Conservation (phyloP, 306 rosid species). For the Inga leiocalycina region DNA sequence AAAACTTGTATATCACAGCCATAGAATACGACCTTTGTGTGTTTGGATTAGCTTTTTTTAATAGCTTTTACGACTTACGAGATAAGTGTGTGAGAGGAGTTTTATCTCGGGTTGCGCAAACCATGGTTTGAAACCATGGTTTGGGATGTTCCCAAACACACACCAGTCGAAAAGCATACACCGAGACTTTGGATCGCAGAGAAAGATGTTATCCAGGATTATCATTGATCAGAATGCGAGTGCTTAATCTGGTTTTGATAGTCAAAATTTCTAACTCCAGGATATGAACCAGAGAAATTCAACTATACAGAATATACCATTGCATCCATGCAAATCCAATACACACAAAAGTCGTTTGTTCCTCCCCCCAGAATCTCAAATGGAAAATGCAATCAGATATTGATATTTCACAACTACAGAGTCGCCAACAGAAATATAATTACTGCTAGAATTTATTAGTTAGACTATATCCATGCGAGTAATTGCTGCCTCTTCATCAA, state of each 20-base stretch:
- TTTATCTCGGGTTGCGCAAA: no score
- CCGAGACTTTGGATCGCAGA: background rate
- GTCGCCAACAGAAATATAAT: conserved; percentile 27
- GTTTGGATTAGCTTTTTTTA: no score
- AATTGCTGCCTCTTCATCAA: conserved; percentile 46
- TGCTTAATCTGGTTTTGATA: background rate
- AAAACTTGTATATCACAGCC: no score
- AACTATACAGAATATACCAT: conserved; percentile 12
- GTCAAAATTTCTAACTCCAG: background rate
- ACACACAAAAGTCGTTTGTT: background rate
- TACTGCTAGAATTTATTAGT: background rate
- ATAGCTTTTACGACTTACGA: no score
- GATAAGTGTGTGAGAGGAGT: no score
- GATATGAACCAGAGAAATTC: conserved; percentile 16
- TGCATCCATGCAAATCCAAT: conserved; percentile 21
- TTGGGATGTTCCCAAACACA: no score
- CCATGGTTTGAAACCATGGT: no score
- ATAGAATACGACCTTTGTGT: no score
- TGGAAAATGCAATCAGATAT: conserved; percentile 24
- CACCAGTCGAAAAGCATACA: no score
- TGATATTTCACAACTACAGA: conserved; percentile 20
- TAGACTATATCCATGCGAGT: conserved; percentile 35
- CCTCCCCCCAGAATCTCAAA: conserved; percentile 18
- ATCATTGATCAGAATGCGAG: background rate
- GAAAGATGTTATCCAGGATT: background rate